Base-by-base conservation (phyloP, 1,284 basidiomycete genomes). In the Bondarzewia mesenterica region DNA sequence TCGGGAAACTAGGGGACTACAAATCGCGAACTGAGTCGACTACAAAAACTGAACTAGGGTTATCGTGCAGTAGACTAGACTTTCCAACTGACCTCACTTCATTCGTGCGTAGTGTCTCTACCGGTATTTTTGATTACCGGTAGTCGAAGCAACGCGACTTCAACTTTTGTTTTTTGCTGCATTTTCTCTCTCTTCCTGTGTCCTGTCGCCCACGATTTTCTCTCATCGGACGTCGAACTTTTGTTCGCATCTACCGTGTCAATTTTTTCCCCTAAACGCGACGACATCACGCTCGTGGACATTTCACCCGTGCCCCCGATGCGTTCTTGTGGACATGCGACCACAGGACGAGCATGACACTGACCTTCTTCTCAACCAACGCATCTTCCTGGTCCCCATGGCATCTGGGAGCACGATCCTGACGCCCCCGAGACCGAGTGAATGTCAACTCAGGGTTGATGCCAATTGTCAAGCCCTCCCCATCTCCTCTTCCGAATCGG, bases 71-170 rank as follows among this genome's bases (percentile, higher is more conserved):
- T 89, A 77, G 74, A 59, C 75, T 87, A 39, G 67, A 67, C n/a
- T 86, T 87, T 8, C 83, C 75, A 0, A 79, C 76, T n/a, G n/a
- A n/a, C n/a, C n/a, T n/a, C n/a, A n/a, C n/a, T n/a, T n/a, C n/a
- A n/a, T n/a, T n/a, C n/a, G n/a, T n/a, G n/a, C n/a, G n/a, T n/a
- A n/a, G n/a, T n/a, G n/a, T n/a, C n/a, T n/a, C n/a, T n/a, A n/a
- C n/a, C n/a, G n/a, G n/a, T n/a, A n/a, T n/a, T 88, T 88, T 68
- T n/a, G n/a, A n/a, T n/a, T n/a, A n/a, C n/a, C n/a, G n/a, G n/a
- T n/a, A n/a, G n/a, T n/a, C n/a, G n/a, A 92, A 92, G 60, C 85
- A 82, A 53, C 70, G 84, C 57, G 89, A 91, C 60, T 86, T 89
- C 55, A 50, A 77, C 65, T 8, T 16, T 7, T 29, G 21, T 27